Base-by-base conservation (phyloP, 768 basidiomycete genomes). In the Scleroderma bovista region DNA sequence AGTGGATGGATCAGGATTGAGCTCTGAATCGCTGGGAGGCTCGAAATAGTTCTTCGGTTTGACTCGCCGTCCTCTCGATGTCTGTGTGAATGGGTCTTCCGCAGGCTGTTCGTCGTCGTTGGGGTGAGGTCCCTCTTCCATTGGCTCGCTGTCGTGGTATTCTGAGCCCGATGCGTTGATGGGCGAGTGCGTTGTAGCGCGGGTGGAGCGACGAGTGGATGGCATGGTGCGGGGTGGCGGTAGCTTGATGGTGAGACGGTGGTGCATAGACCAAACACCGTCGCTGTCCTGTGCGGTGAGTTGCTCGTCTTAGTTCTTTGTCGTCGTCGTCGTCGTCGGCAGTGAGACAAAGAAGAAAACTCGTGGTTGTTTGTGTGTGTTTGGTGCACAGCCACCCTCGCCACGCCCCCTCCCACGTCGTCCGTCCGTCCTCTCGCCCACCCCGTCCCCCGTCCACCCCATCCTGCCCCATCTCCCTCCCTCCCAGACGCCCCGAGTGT, bases 1-100 rank as follows among this genome's bases (percentile, higher is more conserved):
- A 31, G 11, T 17, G n/a, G 16, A 19, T 44, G 46, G 61, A 20
- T 64, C 59, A 0, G 44, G 55, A 6, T 47, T 6, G 20, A 72
- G 72, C 24, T 78, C 44, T 26, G 24, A 40, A 8, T 45, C 77
- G 47, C 69, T 71, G 16, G 63, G 67, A 10, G 69, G 72, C 63
- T 83, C 80, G 10, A 60, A 64, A 60, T 80, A 80, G 6, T 54
- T 61, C 34, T 55, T 66, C 60, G 63, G 73, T 32, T 55, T 57
- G 15, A 74, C 57, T 22, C 48, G 73, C 29, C 80, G 67, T 15
- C 81, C 79, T 26, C 75, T 61, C 19, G 33, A 55, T 0, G 74
- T 57, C n/a, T 46, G 63, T 13, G 42, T 51, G 60, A 58, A 69
- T 10, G 50, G n/a, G 4, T 47, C 43, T 22, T 34, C 46, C 13